Conservation (phyloP, 148 eudicot genomes). For the Arbutus unedo region DNA sequence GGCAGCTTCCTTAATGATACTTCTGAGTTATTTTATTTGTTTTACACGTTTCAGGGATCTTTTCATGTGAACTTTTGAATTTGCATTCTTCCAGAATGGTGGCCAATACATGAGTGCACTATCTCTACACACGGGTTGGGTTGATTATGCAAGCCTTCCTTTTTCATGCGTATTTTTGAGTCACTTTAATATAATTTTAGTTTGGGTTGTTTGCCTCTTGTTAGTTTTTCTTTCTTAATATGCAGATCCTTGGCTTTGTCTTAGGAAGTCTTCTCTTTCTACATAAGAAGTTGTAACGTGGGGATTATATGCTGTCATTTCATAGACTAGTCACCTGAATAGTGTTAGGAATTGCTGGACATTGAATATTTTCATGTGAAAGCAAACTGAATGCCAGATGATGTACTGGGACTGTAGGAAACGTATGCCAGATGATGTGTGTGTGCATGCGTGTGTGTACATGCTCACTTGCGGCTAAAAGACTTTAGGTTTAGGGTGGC, state of each 20-base stretch:
- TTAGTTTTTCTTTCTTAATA: neutral
- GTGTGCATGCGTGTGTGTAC: neutral
- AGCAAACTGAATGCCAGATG: neutral
- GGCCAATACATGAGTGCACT: too few relatives aligned
- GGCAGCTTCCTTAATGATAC: neutral
- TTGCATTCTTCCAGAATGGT: too few relatives aligned
- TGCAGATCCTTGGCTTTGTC: neutral
- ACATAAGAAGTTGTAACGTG: neutral
- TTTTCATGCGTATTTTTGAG: neutral
- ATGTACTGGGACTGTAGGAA: neutral
- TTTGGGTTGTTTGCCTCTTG: neutral
- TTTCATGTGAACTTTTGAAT: too few relatives aligned
- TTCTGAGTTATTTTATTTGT: too few relatives aligned
- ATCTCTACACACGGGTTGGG: neutral
- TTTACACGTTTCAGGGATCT: too few relatives aligned
- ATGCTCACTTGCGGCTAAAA: too few relatives aligned
- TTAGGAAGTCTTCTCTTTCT: neutral
- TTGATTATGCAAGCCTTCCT: neutral
- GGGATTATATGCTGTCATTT: neutral
- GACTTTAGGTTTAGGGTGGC: neutral
- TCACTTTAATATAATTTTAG: neutral
- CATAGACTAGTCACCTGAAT: neutral
- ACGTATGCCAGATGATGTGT: neutral
- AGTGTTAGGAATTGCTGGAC: slow-evolving; percentile 4
- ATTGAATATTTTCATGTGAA: neutral